Evolutionary conservation across 768 basidiomycete genomes (phyloP).

Genomic region (Boletus sensibilis): DNA sequence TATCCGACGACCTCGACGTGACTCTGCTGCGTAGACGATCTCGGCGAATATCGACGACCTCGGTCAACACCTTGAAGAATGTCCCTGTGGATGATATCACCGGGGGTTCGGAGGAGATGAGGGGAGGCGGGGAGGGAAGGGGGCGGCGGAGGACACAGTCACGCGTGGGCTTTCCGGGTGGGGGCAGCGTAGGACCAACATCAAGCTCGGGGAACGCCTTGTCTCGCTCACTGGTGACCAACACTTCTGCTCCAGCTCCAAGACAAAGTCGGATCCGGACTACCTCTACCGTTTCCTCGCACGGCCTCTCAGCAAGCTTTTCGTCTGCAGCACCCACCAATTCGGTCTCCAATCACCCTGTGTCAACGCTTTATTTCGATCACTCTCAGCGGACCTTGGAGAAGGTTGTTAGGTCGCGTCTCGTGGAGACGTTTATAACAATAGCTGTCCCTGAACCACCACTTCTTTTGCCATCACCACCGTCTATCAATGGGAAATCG

Average conservation of each 20-base stretch:
- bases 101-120: constrained; percentile 26
- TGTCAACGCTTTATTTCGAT: constrained; percentile 45
- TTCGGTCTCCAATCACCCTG: constrained; percentile 17
- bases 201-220: constrained; percentile 9
- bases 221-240: constrained; percentile 19
- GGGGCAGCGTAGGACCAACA: constrained; percentile 11
- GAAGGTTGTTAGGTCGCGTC: constrained; percentile 65
- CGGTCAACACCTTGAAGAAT: constrained; percentile 49
- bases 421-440: constrained; percentile 76
- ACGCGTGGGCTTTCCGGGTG: constrained; percentile 40
- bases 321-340: constrained; percentile 2
- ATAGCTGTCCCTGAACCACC: constrained; percentile 42
- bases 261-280: constrained; percentile 47
- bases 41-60: constrained; percentile 60
- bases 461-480: constrained; percentile 25
- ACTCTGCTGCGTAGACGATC: constrained; percentile 56
- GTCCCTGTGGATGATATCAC: constrained; percentile 45
- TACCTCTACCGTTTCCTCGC: constrained; percentile 52
- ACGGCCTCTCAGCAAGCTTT: constrained; percentile 7
- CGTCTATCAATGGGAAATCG: constrained; percentile 22
- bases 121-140: constrained; percentile 29
- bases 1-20: constrained; percentile 72
- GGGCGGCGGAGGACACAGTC: constrained; percentile 48
- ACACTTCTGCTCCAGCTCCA: constrained; percentile 30
- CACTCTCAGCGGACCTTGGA: constrained; percentile 70